Base-by-base conservation (phyloP, 208 protist genomes). In the Acanthamoeba healyi region DNA sequence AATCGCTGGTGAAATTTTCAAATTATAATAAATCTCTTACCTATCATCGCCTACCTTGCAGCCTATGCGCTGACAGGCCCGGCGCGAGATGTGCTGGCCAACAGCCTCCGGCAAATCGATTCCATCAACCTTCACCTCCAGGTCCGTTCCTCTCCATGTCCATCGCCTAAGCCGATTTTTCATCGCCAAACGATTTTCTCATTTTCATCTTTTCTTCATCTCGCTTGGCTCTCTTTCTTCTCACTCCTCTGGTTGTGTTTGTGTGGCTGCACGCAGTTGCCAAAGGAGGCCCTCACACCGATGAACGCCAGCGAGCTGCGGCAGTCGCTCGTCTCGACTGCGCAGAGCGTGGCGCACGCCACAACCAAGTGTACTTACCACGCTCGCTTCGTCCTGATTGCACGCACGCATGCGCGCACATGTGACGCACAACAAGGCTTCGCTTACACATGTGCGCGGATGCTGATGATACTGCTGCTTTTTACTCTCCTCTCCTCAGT, bases 231-330 rank as follows among this genome's bases (percentile, higher is more conserved):
- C n/a, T n/a, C n/a, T n/a, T n/a, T n/a, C n/a, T n/a, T n/a, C n/a
- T n/a, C n/a, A n/a, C n/a, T n/a, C n/a, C n/a, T n/a, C n/a, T n/a
- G n/a, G n/a, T n/a, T n/a, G 32, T 70, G 32, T 9, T 14, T 15
- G 29, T 17, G 6, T 70, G 6, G 36, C 36, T 22, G 19, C 12
- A 9, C 0, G 14, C 67, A 84, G 74, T 38, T 84, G 74, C 74
- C 74, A 17, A 56, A 32, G n/a, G 74, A 84, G 40, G 74, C 74
- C n/a, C 74, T 84, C n/a, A 56, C 74, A 22, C 74, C 74, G 10
- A 84, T 84, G 74, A 84, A 14, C 22, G 74, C 38, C 38, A 49
- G 14, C 44, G 74, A 84, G 32, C 17, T 58, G 46, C 74, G 74
- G 4, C 74, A 84, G n/a, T 84, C 74, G 38, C 38, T 84, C 42